These are phyloP conservation scores for Pisolithus orientalis DNA, from an alignment of 768 basidiomycete genomes.

Conservation along the genomic window DNA sequence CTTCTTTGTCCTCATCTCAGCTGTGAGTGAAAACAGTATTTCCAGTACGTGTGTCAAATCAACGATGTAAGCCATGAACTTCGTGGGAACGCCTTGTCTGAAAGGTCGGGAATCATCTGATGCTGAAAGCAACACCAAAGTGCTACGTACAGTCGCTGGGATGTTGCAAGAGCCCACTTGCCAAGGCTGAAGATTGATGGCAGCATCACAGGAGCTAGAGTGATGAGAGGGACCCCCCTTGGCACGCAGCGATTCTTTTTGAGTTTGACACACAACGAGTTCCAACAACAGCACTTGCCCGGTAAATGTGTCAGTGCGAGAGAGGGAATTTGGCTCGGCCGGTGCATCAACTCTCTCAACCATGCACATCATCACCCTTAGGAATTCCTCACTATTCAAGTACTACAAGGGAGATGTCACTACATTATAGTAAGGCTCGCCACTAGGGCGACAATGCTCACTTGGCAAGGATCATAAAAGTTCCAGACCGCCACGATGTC, in stretches of 20 bases:
- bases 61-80: constrained; percentile 21
- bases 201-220: too few species aligned
- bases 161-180: neutral
- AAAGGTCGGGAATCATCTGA: neutral
- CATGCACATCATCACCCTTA: neutral
- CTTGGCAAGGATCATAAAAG: neutral
- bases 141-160: neutral
- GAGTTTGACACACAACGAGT: too few species aligned
- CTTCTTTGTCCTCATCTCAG: neutral
- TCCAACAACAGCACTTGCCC: too few species aligned
- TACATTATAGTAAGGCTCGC: too few species aligned
- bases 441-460: too few species aligned
- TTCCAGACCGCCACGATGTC: constrained; percentile 18
- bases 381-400: neutral
- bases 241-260: too few species aligned
- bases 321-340: too few species aligned
- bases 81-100: constrained; percentile 1
- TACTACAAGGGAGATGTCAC: too few species aligned
- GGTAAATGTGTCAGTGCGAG: too few species aligned
- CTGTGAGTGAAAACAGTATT: constrained; percentile 8
- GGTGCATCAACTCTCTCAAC: too few species aligned
- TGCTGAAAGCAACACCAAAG: neutral
- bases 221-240: too few species aligned
- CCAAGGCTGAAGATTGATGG: too few species aligned
- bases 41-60: constrained; percentile 20